Evolutionary conservation across 805 yeast genomes (phyloP), one percentile per base, ranked within the genome.

Genomic region (Barnettozyma californica): DNA sequence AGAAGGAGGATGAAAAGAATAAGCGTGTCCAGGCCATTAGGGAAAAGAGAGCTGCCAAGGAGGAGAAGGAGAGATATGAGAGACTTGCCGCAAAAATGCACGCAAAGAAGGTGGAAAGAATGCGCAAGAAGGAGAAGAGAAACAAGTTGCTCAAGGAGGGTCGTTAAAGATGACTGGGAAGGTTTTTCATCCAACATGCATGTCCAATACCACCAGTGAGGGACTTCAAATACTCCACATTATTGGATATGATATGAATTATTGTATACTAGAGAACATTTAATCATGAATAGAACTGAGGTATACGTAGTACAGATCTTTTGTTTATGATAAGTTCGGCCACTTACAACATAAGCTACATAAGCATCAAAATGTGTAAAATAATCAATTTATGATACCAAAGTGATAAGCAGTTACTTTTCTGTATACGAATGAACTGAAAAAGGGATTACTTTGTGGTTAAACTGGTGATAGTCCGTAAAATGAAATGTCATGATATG

Each of bases 71-170:
- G 65, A 79, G 99, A 59, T 87, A 83, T 62, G 95, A 86, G 61
- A 74, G 74, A 62, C 65, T 92, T 63, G 94, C 96, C 11, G 76
- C 79, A 48, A 88, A 85, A 68, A 87, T 92, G 96, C 92, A 89
- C 64, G 85, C 85, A 39, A 91, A 90, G 82, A 86, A 81, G 73
- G 87, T 90, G 37, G 98, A 90, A 55, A 80, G 99, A 68, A 65
- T 92, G 70, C 83, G 86, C 70, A 83, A 85, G 73, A 83, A 85
- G 63, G 99, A 92, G 65, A 92, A 92, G 84, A 83, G 98, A 70
- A 92, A 91, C 72, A 92, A 92, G 71, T 73, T 90, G 61, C 81
- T 91, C 65, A 89, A 84, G 65, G 98, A 91, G 44, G 63, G 63
- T 63, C 96, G 97, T 67, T 86, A 45, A 33, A 11, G 6, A 18